phyloP scores from a whole-genome alignment of 2,329 filamentous ascomycete species.

The Stylonectria norvegica region DNA sequence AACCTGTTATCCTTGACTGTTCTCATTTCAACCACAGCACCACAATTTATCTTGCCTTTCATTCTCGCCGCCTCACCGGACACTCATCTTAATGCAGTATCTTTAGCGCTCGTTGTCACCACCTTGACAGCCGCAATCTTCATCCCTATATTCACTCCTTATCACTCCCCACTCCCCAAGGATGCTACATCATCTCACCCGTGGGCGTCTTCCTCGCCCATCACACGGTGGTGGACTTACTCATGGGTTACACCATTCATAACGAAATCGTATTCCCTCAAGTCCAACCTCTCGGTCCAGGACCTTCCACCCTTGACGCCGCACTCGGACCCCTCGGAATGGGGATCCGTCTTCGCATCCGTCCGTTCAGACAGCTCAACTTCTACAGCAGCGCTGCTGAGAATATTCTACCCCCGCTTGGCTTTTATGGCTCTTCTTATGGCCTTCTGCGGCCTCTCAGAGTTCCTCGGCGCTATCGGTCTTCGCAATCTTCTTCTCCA shows the following conservation, averaged over 20 bases:
- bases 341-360: not conserved
- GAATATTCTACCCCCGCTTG: constrained; percentile 1
- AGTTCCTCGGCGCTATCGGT: constrained; percentile 7
- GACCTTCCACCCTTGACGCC: constrained; percentile 1
- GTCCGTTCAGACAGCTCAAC: not conserved
- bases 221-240: constrained; percentile 6
- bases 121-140: not conserved
- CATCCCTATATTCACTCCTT: not conserved
- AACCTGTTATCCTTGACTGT: not conserved
- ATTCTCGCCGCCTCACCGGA: not conserved
- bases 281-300: not conserved
- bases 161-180: not conserved
- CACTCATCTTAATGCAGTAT: not conserved
- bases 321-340: not conserved
- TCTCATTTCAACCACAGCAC: not conserved
- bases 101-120: not conserved
- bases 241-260: constrained; percentile 5
- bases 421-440: constrained; percentile 2
- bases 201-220: not conserved
- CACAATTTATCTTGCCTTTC: not conserved
- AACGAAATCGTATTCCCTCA: not conserved
- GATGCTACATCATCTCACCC: not conserved
- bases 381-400: not conserved
- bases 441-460: constrained; percentile 2
- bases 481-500: constrained; percentile 1